Percentiles rank a stretch among this genome's conserved stretches.
phyloP scores from a whole-genome alignment of 495 filamentous ascomycete genomes.

The Lepraria neglecta region DNA sequence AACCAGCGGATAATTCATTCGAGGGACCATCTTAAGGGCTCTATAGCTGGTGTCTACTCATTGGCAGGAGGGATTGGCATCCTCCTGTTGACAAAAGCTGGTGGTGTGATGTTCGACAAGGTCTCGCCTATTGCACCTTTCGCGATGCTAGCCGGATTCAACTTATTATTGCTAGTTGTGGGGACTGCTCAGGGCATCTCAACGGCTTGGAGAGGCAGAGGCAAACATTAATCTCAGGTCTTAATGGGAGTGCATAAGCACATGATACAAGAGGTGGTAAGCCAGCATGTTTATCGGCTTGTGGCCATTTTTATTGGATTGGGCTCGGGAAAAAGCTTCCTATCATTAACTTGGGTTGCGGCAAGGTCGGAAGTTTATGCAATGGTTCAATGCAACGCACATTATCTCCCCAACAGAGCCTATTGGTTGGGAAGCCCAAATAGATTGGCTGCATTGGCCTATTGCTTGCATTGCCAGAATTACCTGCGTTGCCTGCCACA shows the following conservation, averaged over 20 bases:
- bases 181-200: constrained; percentile 40
- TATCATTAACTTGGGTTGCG: neutral
- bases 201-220: neutral
- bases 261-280: neutral
- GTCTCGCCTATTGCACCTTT: constrained; percentile 71
- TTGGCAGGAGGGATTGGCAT: constrained; percentile 89
- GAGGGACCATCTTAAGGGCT: constrained; percentile 65
- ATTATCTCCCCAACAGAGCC: neutral
- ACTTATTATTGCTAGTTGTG: constrained; percentile 59
- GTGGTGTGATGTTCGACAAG: constrained; percentile 76
- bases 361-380: neutral
- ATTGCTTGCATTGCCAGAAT: too few species aligned
- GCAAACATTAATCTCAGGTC: neutral
- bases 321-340: neutral
- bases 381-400: neutral
- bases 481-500: neutral
- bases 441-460: neutral
- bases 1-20: neutral
- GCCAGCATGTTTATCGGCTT: too few species aligned
- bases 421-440: neutral
- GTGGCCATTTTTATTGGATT: neutral
- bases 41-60: constrained; percentile 88
- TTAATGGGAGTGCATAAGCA: neutral
- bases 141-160: constrained; percentile 86
- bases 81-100: constrained; percentile 80